Base-by-base conservation (phyloP, 1,284 basidiomycete species). In the Ustilago tritici region DNA sequence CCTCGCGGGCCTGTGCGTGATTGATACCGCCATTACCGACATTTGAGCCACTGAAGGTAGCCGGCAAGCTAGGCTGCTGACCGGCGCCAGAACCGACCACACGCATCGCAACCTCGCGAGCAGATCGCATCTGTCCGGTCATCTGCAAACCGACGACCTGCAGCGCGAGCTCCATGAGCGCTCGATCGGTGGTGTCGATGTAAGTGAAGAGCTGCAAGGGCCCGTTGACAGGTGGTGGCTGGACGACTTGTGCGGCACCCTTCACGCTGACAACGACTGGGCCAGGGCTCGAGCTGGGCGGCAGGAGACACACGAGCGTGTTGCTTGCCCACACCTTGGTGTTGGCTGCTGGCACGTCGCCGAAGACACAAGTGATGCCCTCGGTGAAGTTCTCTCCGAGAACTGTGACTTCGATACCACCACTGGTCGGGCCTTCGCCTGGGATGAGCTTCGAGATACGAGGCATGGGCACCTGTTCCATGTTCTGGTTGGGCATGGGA, bases 101-200 rank as follows among this genome's bases (percentile, higher is more conserved):
- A 15, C 87, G 83, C 82, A 88, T 86, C 17, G 95, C 95, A 49
- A 96, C 92, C 76, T 95, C 93, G 86, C 93, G 92, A 4, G 95
- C 93, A 66, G 95, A 93, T 81, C 96, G 93, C 61, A 96, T 92
- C 84, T 94, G 93, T 43, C 95, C 95, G 0, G 94, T 97, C 93
- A 97, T 95, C 88, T 96, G 95, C 74, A 97, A 88, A 2, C 95
- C 95, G 32, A 98, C 94, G 10, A 97, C 94, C 84, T 96, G 94
- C 8, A 98, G 88, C 56, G 95, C 95, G 63, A 97, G 90, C 86
- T 97, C 95, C 94, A 97, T 95, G 91, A 98, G 88, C 15, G 93
- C 92, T 61, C 93, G 89, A 83, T 97, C 95, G 14, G 93, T 92
- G 70, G 95, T 92, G 82, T 95, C 93, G n/a, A 92, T 90, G 87